Percentiles rank a stretch among this genome's conserved stretches.
Conservation (phyloP, 192 early-diverging fungal species). For the Geranomyces michiganensis region DNA sequence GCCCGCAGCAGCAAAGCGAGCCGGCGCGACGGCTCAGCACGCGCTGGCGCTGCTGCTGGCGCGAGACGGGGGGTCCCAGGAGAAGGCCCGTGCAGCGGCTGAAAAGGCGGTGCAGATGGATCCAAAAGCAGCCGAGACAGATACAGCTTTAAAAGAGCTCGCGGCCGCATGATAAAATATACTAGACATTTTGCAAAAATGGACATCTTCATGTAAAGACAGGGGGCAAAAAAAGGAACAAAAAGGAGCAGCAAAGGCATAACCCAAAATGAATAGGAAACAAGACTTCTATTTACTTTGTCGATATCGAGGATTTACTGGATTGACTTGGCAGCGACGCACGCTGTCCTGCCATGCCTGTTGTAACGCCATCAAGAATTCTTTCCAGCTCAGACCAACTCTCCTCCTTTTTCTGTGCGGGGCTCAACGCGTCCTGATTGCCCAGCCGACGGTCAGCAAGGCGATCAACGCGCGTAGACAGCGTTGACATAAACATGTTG, state of each 20-base stretch:
- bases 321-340: conserved; percentile 17
- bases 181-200: too few relatives aligned
- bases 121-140: not conserved
- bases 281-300: too few relatives aligned
- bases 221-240: too few relatives aligned
- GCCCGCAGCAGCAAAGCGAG: not conserved
- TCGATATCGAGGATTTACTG: too few relatives aligned
- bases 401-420: conserved; percentile 14
- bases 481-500: conserved; percentile 25
- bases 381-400: conserved; percentile 30
- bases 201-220: too few relatives aligned
- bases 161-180: not conserved
- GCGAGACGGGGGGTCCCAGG: not conserved
- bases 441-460: conserved; percentile 24
- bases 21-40: not conserved
- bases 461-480: conserved; percentile 22
- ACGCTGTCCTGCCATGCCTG: conserved; percentile 18
- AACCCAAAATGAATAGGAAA: too few relatives aligned
- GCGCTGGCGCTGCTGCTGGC: conserved; percentile 10
- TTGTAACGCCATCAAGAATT: conserved; percentile 25
- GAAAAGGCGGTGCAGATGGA: not conserved
- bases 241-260: too few relatives aligned
- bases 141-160: not conserved
- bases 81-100: not conserved
- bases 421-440: conserved; percentile 34